These are phyloP conservation scores for Ceratobasidium sp. DNA, from an alignment of 1,284 basidiomycete genomes.

Conservation along the genomic window DNA sequence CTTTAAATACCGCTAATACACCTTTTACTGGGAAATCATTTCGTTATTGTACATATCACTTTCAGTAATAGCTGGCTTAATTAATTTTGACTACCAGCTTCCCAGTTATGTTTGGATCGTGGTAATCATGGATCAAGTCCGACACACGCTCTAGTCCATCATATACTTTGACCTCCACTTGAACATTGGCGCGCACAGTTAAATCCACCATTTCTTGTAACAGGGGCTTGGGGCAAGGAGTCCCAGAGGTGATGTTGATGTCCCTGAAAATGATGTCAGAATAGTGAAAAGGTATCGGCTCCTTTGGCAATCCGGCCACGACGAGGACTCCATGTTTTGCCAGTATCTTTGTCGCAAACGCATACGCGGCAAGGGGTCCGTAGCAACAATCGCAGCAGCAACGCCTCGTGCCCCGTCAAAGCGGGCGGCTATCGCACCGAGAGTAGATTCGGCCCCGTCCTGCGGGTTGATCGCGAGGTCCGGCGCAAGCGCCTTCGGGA, in stretches of 20 bases:
- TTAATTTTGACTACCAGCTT: conserved; percentile 41
- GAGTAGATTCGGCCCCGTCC: conserved; percentile 17
- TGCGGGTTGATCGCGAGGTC: conserved; percentile 40
- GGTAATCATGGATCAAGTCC: conserved; percentile 40
- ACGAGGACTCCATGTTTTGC: conserved; percentile 44
- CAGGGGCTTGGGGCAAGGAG: conserved; percentile 34
- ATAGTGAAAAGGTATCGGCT: conserved; percentile 37
- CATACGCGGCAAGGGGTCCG: conserved; percentile 43
- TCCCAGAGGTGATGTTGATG: conserved; percentile 39
- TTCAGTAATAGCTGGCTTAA: background rate
- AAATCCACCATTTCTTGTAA: conserved; percentile 43
- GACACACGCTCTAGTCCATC: conserved; percentile 38
- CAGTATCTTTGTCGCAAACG: conserved; percentile 41
- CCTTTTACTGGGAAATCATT: background rate
- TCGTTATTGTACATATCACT: background rate
- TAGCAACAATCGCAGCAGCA: conserved; percentile 42
- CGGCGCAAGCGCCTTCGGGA: conserved; percentile 21
- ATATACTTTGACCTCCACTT: conserved; percentile 40
- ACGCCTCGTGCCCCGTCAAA: conserved; percentile 30
- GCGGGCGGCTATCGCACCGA: background rate
- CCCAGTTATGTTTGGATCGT: conserved; percentile 38
- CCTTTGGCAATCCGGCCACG: conserved; percentile 40
- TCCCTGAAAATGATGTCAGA: conserved; percentile 41
- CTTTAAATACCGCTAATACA: too few relatives aligned
- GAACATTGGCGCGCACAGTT: conserved; percentile 39